Evolutionary conservation across 106 monocot species (phyloP).

Genomic region (Dactylorhiza incarnata): DNA sequence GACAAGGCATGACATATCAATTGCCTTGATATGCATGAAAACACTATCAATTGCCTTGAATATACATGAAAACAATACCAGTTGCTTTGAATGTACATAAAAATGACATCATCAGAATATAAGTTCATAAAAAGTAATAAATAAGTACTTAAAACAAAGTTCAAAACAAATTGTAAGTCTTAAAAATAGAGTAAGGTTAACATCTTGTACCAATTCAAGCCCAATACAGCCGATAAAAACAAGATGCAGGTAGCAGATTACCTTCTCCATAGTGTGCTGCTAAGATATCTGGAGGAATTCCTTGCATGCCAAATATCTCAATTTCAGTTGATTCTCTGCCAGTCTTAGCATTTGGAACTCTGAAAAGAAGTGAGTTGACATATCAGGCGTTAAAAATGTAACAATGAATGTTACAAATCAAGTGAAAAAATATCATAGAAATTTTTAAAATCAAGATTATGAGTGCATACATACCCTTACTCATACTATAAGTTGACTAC

Average conservation of each 20-base stretch:
- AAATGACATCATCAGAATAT: neutral
- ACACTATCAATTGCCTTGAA: neutral
- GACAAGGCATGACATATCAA: neutral
- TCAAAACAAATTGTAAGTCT: neutral
- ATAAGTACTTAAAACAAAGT: neutral
- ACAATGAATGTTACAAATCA: neutral
- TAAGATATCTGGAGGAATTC: conserved; percentile 64
- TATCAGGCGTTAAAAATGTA: neutral
- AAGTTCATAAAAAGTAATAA: neutral
- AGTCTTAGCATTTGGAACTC: conserved; percentile 75
- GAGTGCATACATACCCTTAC: neutral
- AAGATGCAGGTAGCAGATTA: conserved; percentile 11
- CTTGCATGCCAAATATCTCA: conserved; percentile 84
- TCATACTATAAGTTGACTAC: neutral
- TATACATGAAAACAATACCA: neutral
- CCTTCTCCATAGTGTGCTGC: conserved; percentile 80
- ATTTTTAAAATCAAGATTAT: neutral
- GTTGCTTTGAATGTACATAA: neutral
- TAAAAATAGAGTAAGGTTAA: neutral
- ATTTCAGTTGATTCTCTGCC: conserved; percentile 71
- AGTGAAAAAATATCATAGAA: neutral
- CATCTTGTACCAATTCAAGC: neutral
- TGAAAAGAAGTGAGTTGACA: conserved; percentile 9
- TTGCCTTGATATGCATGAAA: neutral
- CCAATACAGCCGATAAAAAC: neutral